Percentiles rank a stretch among this genome's conserved stretches.
These are phyloP conservation scores for Claviceps monticola DNA, from an alignment of 2,329 filamentous ascomycete genomes.

Conservation along the genomic window DNA sequence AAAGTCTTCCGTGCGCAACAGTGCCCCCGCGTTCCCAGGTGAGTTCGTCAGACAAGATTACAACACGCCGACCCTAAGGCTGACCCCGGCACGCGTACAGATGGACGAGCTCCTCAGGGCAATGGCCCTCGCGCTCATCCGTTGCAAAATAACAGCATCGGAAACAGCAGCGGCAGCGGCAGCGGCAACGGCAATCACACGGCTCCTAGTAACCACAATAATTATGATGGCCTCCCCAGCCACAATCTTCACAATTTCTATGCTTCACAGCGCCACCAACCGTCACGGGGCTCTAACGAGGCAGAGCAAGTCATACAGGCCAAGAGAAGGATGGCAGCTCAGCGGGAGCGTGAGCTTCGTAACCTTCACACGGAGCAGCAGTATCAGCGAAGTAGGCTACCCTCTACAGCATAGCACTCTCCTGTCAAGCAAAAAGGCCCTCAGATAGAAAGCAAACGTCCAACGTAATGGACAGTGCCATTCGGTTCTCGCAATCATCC, in stretches of 20 bases:
- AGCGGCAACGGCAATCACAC: constrained; percentile 46
- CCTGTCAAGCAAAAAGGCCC: constrained; percentile 21
- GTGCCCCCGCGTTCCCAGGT: constrained; percentile 6
- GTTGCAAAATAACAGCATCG: constrained; percentile 53
- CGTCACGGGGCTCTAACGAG: constrained; percentile 70
- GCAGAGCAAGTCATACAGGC: constrained; percentile 98
- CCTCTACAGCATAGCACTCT: constrained; percentile 57
- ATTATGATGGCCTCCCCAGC: constrained; percentile 61
- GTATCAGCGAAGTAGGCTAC: constrained; percentile 97
- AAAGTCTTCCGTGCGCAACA: constrained; percentile 6
- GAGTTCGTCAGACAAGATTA: background rate
- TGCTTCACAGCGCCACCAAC: constrained; percentile 82
- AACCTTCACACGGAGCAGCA: constrained; percentile 99
- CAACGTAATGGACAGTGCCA: constrained; percentile 9
- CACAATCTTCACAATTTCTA: constrained; percentile 85
- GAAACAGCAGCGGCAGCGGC: constrained; percentile 43
- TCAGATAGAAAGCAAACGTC: constrained; percentile 26
- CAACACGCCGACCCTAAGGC: constrained; percentile 7
- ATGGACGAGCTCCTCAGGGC: constrained; percentile 53
- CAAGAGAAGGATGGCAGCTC: constrained; percentile 97
- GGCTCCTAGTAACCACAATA: constrained; percentile 49
- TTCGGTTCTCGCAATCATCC: constrained; percentile 7
- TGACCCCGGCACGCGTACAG: constrained; percentile 28
- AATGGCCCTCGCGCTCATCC: constrained; percentile 65
- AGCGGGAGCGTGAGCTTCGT: constrained; percentile 95